These are phyloP conservation scores for Cadophora gregata DNA, from an alignment of 2,329 filamentous ascomycete genomes.

Conservation along the genomic window DNA sequence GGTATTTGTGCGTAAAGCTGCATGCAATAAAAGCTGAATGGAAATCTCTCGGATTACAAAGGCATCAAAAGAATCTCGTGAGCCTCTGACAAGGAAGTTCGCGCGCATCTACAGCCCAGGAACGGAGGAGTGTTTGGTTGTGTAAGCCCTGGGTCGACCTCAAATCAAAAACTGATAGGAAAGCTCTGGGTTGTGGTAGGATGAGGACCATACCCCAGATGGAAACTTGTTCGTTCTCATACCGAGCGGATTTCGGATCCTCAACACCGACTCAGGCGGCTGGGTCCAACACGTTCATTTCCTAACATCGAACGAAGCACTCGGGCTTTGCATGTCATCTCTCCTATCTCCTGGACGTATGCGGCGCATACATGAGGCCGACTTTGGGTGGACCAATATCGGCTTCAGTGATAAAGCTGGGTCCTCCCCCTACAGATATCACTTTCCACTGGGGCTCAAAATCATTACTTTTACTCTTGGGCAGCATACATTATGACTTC, in stretches of 20 bases:
- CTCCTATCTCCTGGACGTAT: conserved; percentile 1
- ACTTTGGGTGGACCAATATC: not conserved
- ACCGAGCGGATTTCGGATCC: not conserved
- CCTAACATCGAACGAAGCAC: not conserved
- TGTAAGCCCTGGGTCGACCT: no score
- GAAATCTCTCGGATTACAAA: not conserved
- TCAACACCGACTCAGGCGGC: not conserved
- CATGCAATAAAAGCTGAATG: not conserved
- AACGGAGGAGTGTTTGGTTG: no score
- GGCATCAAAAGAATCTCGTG: not conserved
- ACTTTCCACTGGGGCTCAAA: not conserved
- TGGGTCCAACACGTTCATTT: not conserved
- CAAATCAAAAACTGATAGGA: no score
- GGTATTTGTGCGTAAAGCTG: not conserved
- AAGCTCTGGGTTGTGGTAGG: no score
- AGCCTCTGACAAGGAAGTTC: no score
- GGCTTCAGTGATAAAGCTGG: not conserved
- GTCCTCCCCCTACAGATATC: not conserved
- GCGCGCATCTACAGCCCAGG: no score
- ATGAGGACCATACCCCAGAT: no score
- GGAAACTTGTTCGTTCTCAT: no score
- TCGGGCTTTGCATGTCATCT: not conserved
- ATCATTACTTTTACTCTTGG: not conserved
- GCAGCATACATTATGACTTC: not conserved
- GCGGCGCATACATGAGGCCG: not conserved